Conservation (phyloP, 2,329 filamentous ascomycete genomes). For the Epichloe gansuensis region DNA sequence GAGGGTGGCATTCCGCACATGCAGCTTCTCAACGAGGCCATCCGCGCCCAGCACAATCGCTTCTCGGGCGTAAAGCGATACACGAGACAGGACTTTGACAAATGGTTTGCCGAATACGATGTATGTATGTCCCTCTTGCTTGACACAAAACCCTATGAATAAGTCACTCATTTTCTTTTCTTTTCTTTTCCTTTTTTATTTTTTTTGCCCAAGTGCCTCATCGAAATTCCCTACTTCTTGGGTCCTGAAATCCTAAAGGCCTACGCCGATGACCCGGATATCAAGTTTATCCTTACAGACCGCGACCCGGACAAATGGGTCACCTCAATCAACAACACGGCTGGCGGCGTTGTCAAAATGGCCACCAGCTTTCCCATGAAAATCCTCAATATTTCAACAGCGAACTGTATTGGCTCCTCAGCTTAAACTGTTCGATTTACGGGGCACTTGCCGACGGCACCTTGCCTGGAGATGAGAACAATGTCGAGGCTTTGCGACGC, state of each 20-base stretch:
- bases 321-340: constrained; percentile 14
- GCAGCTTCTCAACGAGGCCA: constrained; percentile 18
- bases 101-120: constrained; percentile 27
- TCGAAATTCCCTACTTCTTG: constrained; percentile 15
- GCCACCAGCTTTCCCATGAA: constrained; percentile 14
- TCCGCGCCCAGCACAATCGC: constrained; percentile 17
- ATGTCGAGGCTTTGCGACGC: background rate
- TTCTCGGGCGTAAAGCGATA: constrained; percentile 1
- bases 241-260: constrained; percentile 13
- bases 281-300: constrained; percentile 25
- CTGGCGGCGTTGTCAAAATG: constrained; percentile 4
- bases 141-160: background rate
- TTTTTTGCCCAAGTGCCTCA: constrained; percentile 5
- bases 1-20: constrained; percentile 11
- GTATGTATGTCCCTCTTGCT: constrained; percentile 11
- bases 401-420: constrained; percentile 3
- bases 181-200: too few species aligned
- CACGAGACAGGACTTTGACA: constrained; percentile 23
- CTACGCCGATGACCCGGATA: constrained; percentile 22
- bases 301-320: constrained; percentile 23
- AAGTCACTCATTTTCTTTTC: constrained; percentile 5
- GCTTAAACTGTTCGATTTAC: constrained; percentile 1
- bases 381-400: constrained; percentile 15
- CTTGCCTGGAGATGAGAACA: background rate
- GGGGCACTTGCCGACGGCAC: background rate